These are phyloP conservation scores for Lachancea thermotolerans DNA, from an alignment of 805 yeast genomes.

Conservation along the genomic window DNA sequence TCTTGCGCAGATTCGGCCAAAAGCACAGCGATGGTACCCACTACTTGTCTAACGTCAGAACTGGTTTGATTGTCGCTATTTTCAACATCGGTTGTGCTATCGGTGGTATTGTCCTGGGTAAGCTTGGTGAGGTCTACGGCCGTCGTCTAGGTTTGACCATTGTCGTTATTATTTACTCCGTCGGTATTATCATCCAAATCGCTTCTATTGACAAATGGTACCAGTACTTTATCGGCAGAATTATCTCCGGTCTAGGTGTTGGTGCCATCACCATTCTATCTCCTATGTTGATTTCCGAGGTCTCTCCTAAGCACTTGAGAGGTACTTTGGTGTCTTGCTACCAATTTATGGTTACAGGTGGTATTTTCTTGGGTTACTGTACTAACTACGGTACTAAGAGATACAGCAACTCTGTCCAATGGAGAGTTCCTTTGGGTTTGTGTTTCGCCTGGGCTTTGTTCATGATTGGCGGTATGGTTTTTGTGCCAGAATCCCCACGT, in stretches of 20 bases:
- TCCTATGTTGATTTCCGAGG: conserved; percentile 56
- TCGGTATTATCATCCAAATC: conserved; percentile 63
- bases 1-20: conserved; percentile 50
- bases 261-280: conserved; percentile 72
- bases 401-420: conserved; percentile 43
- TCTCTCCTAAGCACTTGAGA: conserved; percentile 40
- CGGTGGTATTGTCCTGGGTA: conserved; percentile 57
- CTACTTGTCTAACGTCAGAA: conserved; percentile 45
- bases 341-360: conserved; percentile 65
- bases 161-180: conserved; percentile 54
- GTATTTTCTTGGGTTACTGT: conserved; percentile 73
- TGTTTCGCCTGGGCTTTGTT: conserved; percentile 41
- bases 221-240: conserved; percentile 65
- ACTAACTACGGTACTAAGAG: conserved; percentile 51
- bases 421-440: conserved; percentile 68
- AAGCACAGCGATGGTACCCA: conserved; percentile 35
- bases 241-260: conserved; percentile 64
- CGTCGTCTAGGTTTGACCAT: conserved; percentile 56
- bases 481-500: conserved; percentile 73
- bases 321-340: conserved; percentile 65
- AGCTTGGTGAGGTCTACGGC: conserved; percentile 54
- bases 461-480: conserved; percentile 34
- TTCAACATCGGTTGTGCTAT: conserved; percentile 71
- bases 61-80: conserved; percentile 49
- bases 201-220: conserved; percentile 50